Conservation (phyloP, 2,329 filamentous ascomycete species). For the Neofusicoccum cordaticola region DNA sequence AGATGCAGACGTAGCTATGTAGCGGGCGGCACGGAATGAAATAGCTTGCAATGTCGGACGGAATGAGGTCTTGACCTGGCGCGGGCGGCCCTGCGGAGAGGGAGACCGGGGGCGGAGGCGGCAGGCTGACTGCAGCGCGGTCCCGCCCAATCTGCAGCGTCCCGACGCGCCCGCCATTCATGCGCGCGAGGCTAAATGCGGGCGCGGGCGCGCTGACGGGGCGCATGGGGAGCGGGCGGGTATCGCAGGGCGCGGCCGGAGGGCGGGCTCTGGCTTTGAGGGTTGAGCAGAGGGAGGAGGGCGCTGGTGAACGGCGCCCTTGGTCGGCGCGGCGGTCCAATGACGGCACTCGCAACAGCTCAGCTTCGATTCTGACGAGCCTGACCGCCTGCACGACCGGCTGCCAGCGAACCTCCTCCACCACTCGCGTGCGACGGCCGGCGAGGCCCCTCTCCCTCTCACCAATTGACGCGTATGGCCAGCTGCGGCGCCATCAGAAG, state of each 20-base stretch:
- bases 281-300: neutral
- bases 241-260: neutral
- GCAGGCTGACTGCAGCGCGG: constrained; percentile 5
- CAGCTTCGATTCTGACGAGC: constrained; percentile 6
- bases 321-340: neutral
- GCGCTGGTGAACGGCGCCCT: neutral
- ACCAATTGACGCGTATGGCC: constrained; percentile 13
- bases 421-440: constrained; percentile 7
- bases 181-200: constrained; percentile 2
- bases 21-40: neutral
- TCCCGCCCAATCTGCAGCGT: constrained; percentile 3
- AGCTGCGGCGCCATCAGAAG: constrained; percentile 9
- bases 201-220: neutral
- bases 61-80: neutral
- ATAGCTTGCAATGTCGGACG: constrained; percentile 1
- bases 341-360: constrained; percentile 8
- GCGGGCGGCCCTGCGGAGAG: neutral
- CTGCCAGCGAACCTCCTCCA: constrained; percentile 15
- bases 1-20: neutral
- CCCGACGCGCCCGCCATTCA: constrained; percentile 7
- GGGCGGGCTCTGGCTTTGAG: neutral
- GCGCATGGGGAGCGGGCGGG: neutral
- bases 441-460: constrained; percentile 7
- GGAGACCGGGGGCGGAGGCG: neutral
- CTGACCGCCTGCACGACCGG: constrained; percentile 14